phyloP scores from a whole-genome alignment of 164 flowering plant genomes.

The Piper betle region DNA sequence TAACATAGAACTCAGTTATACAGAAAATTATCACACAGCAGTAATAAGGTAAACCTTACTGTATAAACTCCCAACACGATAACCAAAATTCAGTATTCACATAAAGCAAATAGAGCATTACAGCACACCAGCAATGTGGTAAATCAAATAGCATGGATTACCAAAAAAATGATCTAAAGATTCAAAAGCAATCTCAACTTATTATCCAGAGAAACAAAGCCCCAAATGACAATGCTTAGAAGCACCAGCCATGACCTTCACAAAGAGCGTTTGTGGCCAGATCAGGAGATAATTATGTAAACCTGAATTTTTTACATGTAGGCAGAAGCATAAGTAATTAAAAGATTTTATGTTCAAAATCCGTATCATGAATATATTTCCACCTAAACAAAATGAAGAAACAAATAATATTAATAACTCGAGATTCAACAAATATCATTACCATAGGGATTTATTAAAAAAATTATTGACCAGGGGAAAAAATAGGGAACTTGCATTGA shows the following conservation, averaged over 20 bases:
- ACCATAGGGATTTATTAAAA: too few species aligned
- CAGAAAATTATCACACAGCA: too few species aligned
- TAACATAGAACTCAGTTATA: too few species aligned
- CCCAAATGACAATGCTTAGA: slow-evolving; percentile 36
- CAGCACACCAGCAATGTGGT: neutral
- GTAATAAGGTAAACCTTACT: slow-evolving; percentile 1
- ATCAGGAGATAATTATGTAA: neutral
- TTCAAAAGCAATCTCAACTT: slow-evolving; percentile 34
- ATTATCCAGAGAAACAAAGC: slow-evolving; percentile 31
- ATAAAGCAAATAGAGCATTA: too few species aligned
- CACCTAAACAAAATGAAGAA: neutral
- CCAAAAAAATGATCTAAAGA: neutral
- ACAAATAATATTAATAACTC: neutral
- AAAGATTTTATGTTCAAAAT: neutral
- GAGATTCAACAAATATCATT: neutral
- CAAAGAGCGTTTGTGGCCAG: neutral
- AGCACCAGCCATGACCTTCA: slow-evolving; percentile 27
- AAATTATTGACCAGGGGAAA: too few species aligned
- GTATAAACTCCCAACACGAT: neutral
- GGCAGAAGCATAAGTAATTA: neutral
- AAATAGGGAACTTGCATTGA: too few species aligned
- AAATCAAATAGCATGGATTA: neutral
- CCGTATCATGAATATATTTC: neutral
- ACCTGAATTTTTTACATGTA: neutral
- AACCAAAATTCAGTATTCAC: neutral